Evolutionary conservation across 1,284 basidiomycete genomes (phyloP), one percentile per base, ranked within the genome.

Genomic region (Rhodotorula mucilaginosa): DNA sequence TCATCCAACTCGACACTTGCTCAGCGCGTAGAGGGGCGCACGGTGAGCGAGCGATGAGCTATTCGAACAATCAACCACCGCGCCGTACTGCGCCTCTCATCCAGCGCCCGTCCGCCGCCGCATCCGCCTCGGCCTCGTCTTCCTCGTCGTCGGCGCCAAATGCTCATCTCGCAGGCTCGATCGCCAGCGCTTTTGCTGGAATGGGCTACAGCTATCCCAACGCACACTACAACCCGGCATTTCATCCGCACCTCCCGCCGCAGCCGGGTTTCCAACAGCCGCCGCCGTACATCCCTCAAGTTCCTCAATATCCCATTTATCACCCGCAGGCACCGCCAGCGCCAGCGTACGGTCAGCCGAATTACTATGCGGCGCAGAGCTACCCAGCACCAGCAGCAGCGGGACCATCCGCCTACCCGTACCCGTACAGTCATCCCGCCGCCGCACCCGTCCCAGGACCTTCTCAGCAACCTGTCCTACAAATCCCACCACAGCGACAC

Each of bases 101-200:
- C 51, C 16, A 15, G 0, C 61, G 66, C 18, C 67, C 70, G 4
- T n/a, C 64, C 8, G 39, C 61, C 1, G 13, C 29, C 6, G 39
- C 39, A 44, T 44, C 39, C 39, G 58, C 58, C 7, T 29, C 57
- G 16, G 16, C 60, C 34, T 16, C 58, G n/a, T 2, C 58, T 29
- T 13, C 58, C 7, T 3, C 39, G 7, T 7, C 54, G 54, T 26
- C 54, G 39, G 1, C 39, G 39, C 8, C 51, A 21, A 26, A 15
- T 61, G 18, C 64, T 47, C 48, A 21, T 59, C 61, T 74, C n/a
- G 67, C 64, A 21, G 64, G 52, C 44, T 59, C 70, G 16, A 44
- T 74, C 19, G 67, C 67, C 21, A 69, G 67, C 29, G 72, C 72
- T 18, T 56, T 74, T 13, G 64, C 61, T 8, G 67, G 72, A 8